phyloP scores from a whole-genome alignment of 2,329 filamentous ascomycete genomes.

The Aspergillus spinulosporus region DNA sequence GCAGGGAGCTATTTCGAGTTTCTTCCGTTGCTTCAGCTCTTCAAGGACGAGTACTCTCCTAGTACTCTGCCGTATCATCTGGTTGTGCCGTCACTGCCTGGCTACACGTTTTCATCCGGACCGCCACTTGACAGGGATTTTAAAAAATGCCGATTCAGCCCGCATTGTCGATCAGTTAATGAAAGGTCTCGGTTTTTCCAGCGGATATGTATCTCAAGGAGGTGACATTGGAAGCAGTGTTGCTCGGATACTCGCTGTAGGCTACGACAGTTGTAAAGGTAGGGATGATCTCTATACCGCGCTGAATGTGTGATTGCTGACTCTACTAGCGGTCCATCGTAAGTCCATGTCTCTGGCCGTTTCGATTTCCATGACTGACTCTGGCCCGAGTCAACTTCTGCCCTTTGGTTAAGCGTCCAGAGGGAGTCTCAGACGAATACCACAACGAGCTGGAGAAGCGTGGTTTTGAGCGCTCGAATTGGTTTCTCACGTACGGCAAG shows the following conservation, averaged over 20 bases:
- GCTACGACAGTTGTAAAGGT: conserved; percentile 36
- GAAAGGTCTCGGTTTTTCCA: conserved; percentile 31
- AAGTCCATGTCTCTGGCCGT: conserved; percentile 11
- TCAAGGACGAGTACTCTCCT: conserved; percentile 30
- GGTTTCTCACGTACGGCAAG: conserved; percentile 23
- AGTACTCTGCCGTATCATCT: conserved; percentile 33
- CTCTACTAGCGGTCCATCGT: conserved; percentile 31
- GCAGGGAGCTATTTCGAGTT: conserved; percentile 38
- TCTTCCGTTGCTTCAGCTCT: conserved; percentile 30
- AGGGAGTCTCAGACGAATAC: conserved; percentile 24
- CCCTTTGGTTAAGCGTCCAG: conserved; percentile 25
- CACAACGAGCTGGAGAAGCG: conserved; percentile 30
- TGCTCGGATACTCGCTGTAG: conserved; percentile 27
- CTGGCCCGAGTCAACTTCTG: conserved; percentile 30
- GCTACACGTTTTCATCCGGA: conserved; percentile 34
- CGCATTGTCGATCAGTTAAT: conserved; percentile 33
- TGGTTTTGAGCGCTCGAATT: conserved; percentile 27
- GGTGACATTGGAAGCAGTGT: conserved; percentile 36
- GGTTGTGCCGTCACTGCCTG: conserved; percentile 36
- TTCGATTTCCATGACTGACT: neutral
- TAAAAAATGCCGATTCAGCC: conserved; percentile 26
- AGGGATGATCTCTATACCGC: neutral
- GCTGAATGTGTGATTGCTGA: neutral
- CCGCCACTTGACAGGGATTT: conserved; percentile 34
- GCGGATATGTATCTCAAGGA: conserved; percentile 36